phyloP scores from a whole-genome alignment of 768 basidiomycete genomes.

The Mycena galericulata region DNA sequence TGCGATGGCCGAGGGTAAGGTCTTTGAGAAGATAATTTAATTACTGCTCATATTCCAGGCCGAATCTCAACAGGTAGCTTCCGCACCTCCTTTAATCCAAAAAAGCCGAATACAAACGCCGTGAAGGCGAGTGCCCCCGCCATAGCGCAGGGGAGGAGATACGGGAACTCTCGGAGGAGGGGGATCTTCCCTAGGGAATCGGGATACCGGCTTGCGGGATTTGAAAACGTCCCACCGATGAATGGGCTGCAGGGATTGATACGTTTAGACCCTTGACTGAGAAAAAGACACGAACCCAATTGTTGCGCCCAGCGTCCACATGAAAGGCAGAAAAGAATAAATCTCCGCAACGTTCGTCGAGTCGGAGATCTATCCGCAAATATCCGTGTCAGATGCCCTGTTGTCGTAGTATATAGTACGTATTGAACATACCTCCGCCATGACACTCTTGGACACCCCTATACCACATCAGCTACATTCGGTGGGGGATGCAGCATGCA shows the following conservation, averaged over 20 bases:
- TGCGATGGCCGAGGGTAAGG: slow-evolving; percentile 24
- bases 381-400: not conserved
- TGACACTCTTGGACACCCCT: slow-evolving; percentile 40
- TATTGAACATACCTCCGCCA: slow-evolving; percentile 32
- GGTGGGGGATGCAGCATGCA: too few relatives aligned
- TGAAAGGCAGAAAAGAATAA: slow-evolving; percentile 48
- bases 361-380: slow-evolving; percentile 46
- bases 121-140: slow-evolving; percentile 27
- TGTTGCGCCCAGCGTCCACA: slow-evolving; percentile 50
- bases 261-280: not conserved
- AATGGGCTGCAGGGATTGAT: slow-evolving; percentile 22
- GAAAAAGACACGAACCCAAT: slow-evolving; percentile 41
- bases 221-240: slow-evolving; percentile 34
- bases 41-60: not conserved
- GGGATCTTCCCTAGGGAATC: slow-evolving; percentile 24
- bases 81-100: slow-evolving; percentile 38
- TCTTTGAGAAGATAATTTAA: slow-evolving; percentile 1
- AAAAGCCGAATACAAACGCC: slow-evolving; percentile 27
- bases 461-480: not conserved
- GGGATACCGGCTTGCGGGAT: slow-evolving; percentile 32
- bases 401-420: not conserved
- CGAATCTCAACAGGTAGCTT: too few relatives aligned
- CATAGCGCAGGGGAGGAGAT: slow-evolving; percentile 36
- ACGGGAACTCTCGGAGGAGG: slow-evolving; percentile 33
- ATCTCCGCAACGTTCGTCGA: slow-evolving; percentile 54